These are phyloP conservation scores for Peronospora farinosa DNA, from an alignment of 352 stramenopile species.

Conservation along the genomic window DNA sequence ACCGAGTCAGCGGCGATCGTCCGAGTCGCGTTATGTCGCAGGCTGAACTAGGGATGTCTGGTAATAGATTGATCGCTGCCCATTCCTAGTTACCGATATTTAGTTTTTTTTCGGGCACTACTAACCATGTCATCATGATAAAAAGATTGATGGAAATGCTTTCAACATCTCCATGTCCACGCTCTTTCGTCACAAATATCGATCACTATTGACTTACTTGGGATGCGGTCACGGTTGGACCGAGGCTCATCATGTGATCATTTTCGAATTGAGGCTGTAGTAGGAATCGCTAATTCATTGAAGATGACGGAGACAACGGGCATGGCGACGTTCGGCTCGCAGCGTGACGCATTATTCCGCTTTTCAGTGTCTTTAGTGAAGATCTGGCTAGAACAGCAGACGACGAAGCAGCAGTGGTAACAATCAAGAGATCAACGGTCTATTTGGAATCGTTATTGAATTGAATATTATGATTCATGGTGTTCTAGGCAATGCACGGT, in stretches of 20 bases:
- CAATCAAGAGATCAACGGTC: background rate
- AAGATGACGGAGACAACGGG: constrained; percentile 15
- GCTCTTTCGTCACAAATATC: too few relatives aligned
- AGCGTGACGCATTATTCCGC: constrained; percentile 12
- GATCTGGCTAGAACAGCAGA: constrained; percentile 20
- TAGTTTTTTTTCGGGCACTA: too few relatives aligned
- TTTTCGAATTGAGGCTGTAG: constrained; percentile 5
- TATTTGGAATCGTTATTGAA: background rate
- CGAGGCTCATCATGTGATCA: background rate
- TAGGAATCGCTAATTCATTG: background rate
- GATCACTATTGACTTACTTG: background rate
- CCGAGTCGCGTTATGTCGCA: too few relatives aligned
- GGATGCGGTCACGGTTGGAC: background rate
- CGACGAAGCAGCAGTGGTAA: constrained; percentile 22
- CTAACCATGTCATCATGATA: too few relatives aligned
- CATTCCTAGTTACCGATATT: too few relatives aligned
- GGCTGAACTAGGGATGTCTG: too few relatives aligned
- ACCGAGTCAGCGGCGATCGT: too few relatives aligned
- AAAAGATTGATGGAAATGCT: too few relatives aligned
- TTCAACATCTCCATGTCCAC: too few relatives aligned
- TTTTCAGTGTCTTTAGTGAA: constrained; percentile 10
- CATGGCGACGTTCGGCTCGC: constrained; percentile 19
- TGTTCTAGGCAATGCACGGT: constrained; percentile 21
- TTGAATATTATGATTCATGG: background rate
- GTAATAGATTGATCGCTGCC: too few relatives aligned